These are phyloP conservation scores for Irpex sp. DNA, from an alignment of 1,284 basidiomycete genomes.

Conservation along the genomic window DNA sequence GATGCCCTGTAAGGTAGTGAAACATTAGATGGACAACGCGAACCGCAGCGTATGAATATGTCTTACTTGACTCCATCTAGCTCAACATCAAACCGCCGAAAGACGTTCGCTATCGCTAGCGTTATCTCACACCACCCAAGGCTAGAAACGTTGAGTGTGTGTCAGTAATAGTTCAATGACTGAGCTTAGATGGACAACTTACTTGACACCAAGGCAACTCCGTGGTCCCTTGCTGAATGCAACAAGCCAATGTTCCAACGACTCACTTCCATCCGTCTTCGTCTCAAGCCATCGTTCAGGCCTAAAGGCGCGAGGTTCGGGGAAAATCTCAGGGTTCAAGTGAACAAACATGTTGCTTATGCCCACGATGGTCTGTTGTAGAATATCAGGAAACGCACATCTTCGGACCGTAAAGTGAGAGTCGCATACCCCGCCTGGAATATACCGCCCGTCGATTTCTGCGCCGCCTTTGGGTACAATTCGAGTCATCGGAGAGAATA, in stretches of 20 bases:
- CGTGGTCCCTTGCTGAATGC: constrained; percentile 21
- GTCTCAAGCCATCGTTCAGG: constrained; percentile 30
- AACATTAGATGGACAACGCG: neutral
- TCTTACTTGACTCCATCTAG: constrained; percentile 28
- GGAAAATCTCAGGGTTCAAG: constrained; percentile 18
- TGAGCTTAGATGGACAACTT: neutral
- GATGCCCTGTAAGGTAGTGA: neutral
- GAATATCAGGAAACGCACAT: neutral
- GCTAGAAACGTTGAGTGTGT: constrained; percentile 15
- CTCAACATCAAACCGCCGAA: constrained; percentile 32
- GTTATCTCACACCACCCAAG: constrained; percentile 37
- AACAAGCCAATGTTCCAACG: constrained; percentile 19
- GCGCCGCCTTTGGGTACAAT: constrained; percentile 18
- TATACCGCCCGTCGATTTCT: constrained; percentile 13
- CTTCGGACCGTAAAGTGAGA: neutral
- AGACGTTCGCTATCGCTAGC: constrained; percentile 32
- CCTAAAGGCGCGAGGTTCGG: constrained; percentile 32
- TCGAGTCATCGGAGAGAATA: constrained; percentile 13
- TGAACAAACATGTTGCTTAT: constrained; percentile 21
- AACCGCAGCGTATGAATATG: neutral
- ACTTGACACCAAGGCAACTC: constrained; percentile 25
- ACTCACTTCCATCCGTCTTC: constrained; percentile 8
- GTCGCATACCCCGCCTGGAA: constrained; percentile 25
- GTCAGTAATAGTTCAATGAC: neutral
- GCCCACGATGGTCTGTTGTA: constrained; percentile 21